Base-by-base conservation (phyloP, 2,329 filamentous ascomycete genomes). In the Exophiala oligosperma region DNA sequence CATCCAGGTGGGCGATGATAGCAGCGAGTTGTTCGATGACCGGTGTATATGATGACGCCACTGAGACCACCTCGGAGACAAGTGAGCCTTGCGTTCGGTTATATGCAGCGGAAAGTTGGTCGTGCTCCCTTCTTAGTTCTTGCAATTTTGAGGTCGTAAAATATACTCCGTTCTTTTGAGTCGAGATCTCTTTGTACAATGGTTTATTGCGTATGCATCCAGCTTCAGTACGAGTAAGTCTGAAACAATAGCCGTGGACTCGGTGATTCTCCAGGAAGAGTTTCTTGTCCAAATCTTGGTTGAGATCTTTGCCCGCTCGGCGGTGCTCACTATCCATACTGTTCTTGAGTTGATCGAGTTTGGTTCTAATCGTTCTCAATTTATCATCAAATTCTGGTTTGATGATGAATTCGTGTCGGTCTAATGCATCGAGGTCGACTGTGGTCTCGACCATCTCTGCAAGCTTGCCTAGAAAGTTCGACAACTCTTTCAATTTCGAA, bases 361-460 rank as follows among this genome's bases (percentile, higher is more conserved):
- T 94, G 76, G 90, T 92, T 52, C 91, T 86, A 66, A 99, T 95
- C n/a, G 90, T 85, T 17, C 89, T 86, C 38, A 99, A 79, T 54
- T 87, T 84, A 58, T 97, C 92, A 69, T 99, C 94, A 64, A 97
- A 99, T 70, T 99, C 94, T 0, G 95, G 90, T 75, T 97, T 99
- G 82, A 99, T 99, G 68, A 97, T 93, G 76, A 95, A 99, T 71
- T 99, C 94, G 70, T 99, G 94, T 65, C 94, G 92, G 69, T 99
- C 93, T 9, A 99, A 84, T 2, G 94, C 94, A 57, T 96, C 91
- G 0, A 99, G 84, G 69, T 99, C 94, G 12, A 99, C 92, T 0
- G 95, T 99, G 1, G 94, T 96, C 77, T 99, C 94, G 0, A 99
- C 94, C 91, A 99, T 97, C 71, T 99, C 94, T 69, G 93, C 90